These are phyloP conservation scores for Postia placenta DNA, from an alignment of 768 basidiomycete genomes.

Conservation along the genomic window DNA sequence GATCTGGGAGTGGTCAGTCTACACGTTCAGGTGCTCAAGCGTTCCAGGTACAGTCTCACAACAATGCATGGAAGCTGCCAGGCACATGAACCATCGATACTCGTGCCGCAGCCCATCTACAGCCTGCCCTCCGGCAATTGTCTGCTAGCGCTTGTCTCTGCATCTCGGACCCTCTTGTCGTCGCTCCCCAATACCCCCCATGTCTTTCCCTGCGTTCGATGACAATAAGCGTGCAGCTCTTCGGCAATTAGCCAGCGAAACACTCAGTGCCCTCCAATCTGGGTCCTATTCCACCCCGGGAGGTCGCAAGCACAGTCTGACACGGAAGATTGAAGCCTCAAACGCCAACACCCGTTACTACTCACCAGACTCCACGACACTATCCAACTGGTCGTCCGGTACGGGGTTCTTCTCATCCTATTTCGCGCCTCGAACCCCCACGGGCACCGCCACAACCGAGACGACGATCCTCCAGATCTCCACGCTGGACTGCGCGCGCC, in stretches of 20 bases:
- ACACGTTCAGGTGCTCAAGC: too few species aligned
- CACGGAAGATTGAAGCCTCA: too few species aligned
- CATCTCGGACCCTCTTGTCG: too few species aligned
- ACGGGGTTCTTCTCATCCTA: background rate
- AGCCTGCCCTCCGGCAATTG: too few species aligned
- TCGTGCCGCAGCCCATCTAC: too few species aligned
- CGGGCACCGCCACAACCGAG: slow-evolving; percentile 8
- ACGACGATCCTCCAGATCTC: slow-evolving; percentile 56
- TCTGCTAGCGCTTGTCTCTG: too few species aligned
- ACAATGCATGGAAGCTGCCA: too few species aligned
- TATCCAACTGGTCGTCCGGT: slow-evolving; percentile 38
- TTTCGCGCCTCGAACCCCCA: slow-evolving; percentile 9
- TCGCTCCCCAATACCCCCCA: background rate
- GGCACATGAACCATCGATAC: too few species aligned
- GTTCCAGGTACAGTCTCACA: too few species aligned
- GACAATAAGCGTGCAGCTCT: background rate
- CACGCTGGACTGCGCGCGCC: slow-evolving; percentile 56
- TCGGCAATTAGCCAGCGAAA: background rate
- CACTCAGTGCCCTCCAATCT: background rate
- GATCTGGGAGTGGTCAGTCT: too few species aligned
- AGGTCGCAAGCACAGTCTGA: too few species aligned
- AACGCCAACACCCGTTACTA: slow-evolving; percentile 47
- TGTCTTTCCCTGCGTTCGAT: background rate
- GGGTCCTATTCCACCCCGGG: too few species aligned
- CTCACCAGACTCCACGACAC: slow-evolving; percentile 41